A percentile compares a stretch with the other conserved stretches of the same genome.
phyloP scores from a whole-genome alignment of 2,329 filamentous ascomycete species.

The Ilyonectria sp. region DNA sequence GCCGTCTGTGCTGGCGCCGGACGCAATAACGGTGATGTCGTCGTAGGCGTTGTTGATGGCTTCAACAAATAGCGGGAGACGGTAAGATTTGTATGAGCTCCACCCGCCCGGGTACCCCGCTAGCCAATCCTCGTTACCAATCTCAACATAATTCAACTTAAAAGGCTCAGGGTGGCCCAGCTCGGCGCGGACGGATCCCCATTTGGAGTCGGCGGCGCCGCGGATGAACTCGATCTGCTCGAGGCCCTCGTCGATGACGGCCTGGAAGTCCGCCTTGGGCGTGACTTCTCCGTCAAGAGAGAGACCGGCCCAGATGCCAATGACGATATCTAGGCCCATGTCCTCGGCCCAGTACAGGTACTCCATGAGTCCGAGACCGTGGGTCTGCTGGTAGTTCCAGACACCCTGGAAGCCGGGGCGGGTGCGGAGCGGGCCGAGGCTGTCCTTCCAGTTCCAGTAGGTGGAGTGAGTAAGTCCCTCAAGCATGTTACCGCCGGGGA shows the following conservation, averaged over 20 bases:
- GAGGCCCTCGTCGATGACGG: conserved; percentile 72
- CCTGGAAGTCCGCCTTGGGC: conserved; percentile 65
- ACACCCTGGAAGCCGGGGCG: conserved; percentile 70
- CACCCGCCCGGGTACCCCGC: conserved; percentile 63
- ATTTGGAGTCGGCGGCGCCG: conserved; percentile 67
- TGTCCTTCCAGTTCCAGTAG: conserved; percentile 68
- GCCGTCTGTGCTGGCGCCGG: conserved; percentile 61
- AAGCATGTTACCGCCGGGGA: conserved; percentile 77
- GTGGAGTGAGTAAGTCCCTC: conserved; percentile 61
- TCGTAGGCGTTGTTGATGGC: conserved; percentile 71
- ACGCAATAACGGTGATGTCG: conserved; percentile 70
- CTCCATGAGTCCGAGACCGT: conserved; percentile 74
- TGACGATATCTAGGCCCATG: conserved; percentile 69
- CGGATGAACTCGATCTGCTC: conserved; percentile 76
- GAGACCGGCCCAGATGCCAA: conserved; percentile 72
- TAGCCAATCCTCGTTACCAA: conserved; percentile 79
- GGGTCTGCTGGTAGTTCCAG: conserved; percentile 74
- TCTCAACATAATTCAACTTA: conserved; percentile 72
- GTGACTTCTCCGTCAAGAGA: conserved; percentile 68
- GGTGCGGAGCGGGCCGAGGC: conserved; percentile 67
- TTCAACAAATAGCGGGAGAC: conserved; percentile 72
- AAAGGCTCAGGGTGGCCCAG: conserved; percentile 75
- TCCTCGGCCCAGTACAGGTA: conserved; percentile 75
- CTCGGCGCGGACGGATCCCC: conserved; percentile 70
- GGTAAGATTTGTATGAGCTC: conserved; percentile 66